Evolutionary conservation across 371 early-diverging fungal species (phyloP), one percentile per base, ranked within the genome.

Genomic region (Rhizopus sp.): DNA sequence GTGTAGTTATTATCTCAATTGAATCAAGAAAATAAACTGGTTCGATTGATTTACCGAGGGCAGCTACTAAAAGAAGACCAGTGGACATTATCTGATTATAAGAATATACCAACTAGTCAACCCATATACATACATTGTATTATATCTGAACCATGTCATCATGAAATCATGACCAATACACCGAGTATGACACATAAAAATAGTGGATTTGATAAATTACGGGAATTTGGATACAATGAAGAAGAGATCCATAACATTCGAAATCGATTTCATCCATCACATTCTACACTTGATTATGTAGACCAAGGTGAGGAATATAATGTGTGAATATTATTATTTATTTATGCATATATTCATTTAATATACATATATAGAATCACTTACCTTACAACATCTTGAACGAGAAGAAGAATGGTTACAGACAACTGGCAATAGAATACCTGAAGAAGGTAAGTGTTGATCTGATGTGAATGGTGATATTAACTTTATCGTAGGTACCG

Each of bases 401-500:
- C 17, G 53, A 23, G 64, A 64, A 41, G 59, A 64, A 45, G 38
- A 50, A 46, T 64, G 64, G 64, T 50, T 64, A 38, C 32, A 55
- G 37, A 50, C 38, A 15, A 55, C 55, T 4, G 35, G 39, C 8
- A 50, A 23, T 12, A 38, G 54, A 45, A 39, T 59, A 55, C 64
- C 64, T 17, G 64, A 64, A 59, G 59, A 49, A 61, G 50, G 62
- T 55, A 55, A 57, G 8, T 23, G 7, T 29, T n/a, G 7, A 3
- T 16, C 9, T 9, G 5, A 46, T 7, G 16, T 3, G 0, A 17
- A 5, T 37, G 5, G 10, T 34, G 5, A 23, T 30, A n/a, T 46
- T 16, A 44, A 29, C n/a, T 7, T 40, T 49, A 5, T 6, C 4
- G 30, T 29, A 39, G 86, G 85, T 4, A 77, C 84, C 13, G 73